Evolutionary conservation across 495 filamentous ascomycete species (phyloP), one percentile per base, ranked within the genome.

Genomic region (Talaromyces wortmannii): DNA sequence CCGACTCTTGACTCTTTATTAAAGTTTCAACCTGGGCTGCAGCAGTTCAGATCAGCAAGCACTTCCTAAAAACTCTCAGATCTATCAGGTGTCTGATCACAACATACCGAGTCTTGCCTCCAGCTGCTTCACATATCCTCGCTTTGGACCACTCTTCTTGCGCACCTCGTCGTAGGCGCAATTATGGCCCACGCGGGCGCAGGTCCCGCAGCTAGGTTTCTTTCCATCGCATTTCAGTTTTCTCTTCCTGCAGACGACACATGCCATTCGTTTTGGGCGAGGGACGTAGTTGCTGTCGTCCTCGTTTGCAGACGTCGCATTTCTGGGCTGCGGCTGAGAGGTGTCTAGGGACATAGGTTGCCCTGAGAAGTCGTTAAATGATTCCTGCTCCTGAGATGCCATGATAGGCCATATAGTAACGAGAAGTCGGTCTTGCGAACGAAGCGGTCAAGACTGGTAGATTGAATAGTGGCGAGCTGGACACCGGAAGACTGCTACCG

Each of bases 91-190:
- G 10, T 43, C n/a, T 15, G 7, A 23, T 15, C 3, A 6, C 7
- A 50, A 62, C 73, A 66, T 78, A 97, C 92, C 91, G 63, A 99
- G 72, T 63, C 95, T 83, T 56, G 95, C 92, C 73, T 97, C 95
- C 65, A 99, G 67, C 52, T 92, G 90, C 77, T 97, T 99, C 55
- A 99, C 95, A 70, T 99, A 97, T 57, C 94, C 94, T 66, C 95
- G 81, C 75, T 97, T 99, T 4, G 94, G 94, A 7, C 94, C 94
- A 69, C 94, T 97, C 79, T 99, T 99, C 73, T 91, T 89, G 66
- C 94, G 83, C 50, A 92, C 86, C 72, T 99, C 94, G 72, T 97
- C 94, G 64, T 97, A 99, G 11, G 89, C 83, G 75, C 94, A 99
- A 53, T 85, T 84, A 72, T 99, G 94, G 40, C 89, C 85, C 52